Evolutionary conservation across 148 eudicot genomes (phyloP), one percentile per base, ranked within the genome.

Genomic region (Salicornia ramosissima): DNA sequence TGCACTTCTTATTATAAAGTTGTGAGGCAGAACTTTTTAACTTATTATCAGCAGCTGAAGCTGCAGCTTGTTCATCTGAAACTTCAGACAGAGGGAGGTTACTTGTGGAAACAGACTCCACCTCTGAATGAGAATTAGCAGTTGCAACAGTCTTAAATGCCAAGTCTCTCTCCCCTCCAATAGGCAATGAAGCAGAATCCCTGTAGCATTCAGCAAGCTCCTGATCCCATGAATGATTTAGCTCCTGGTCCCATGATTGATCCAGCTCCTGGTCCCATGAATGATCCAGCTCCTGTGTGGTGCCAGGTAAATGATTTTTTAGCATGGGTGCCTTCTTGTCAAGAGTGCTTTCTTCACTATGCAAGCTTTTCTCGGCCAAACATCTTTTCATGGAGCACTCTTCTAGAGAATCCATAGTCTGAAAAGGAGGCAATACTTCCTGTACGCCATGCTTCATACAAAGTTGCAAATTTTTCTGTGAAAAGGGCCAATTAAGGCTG

Each of bases 351-450:
- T 78, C 82, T 70, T 84, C 79, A 47, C 73, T 82, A 56, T 60
- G 69, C 71, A 67, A 60, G 42, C 61, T 71, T 42, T 63, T 80
- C 69, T 80, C 78, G 77, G 39, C 78, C 56, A 67, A 65, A 71
- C 67, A 71, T 76, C 77, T 78, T 53, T 39, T 64, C 39, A 50
- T 46, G 25, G 82, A 71, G 47, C 61, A 73, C 63, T 73, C 78
- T 70, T 77, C 74, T 54, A 82, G 55, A 67, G 81, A 72, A 72
- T 83, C 82, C 68, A 80, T 61, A 74, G 77, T 28, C 80, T 84
- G 84, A 69, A 93, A 90, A 70, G 98, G 95, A 30, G 98, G 98
- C 76, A 93, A 79, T 68, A 87, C 77, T 71, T 86, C 82, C 68
- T 75, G 86, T 65, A 90, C 84, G 25, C 90, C 92, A 80, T 79